These are phyloP conservation scores for Spizellomyces punctatus DNA, from an alignment of 192 early-diverging fungal species.

Conservation along the genomic window DNA sequence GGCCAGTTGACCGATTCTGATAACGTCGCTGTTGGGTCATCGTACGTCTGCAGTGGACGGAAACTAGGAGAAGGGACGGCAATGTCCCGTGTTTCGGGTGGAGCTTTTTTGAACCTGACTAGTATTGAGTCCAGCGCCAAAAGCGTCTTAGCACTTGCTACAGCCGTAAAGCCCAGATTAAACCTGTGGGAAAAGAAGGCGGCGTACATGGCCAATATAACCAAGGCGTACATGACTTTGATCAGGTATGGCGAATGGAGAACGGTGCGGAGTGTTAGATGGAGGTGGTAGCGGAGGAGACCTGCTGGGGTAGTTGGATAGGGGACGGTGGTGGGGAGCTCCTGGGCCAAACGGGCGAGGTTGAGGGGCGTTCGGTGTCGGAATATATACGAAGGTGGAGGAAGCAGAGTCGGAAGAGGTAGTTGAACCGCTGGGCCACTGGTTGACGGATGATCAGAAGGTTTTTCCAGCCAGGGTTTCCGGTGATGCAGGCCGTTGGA, in stretches of 20 bases:
- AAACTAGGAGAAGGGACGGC: not conserved
- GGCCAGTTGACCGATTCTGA: constrained; percentile 14
- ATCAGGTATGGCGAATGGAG: constrained; percentile 4
- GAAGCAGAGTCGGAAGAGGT: not conserved
- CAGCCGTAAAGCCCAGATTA: not conserved
- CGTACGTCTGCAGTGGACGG: not conserved
- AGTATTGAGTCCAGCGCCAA: not conserved
- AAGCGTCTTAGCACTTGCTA: constrained; percentile 5
- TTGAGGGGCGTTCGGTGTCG: constrained; percentile 13
- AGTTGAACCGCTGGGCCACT: not conserved
- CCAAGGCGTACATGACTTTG: not conserved
- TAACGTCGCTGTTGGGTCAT: constrained; percentile 9
- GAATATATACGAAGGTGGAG: not conserved
- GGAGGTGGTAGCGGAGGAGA: constrained; percentile 1
- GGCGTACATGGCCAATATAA: not conserved
- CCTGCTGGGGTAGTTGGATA: constrained; percentile 14
- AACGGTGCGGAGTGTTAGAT: not conserved
- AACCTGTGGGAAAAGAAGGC: constrained; percentile 2
- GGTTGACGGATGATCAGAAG: too few species aligned
- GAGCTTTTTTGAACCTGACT: not conserved
- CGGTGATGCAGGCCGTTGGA: not conserved
- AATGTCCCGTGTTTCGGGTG: not conserved
- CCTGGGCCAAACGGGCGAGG: not conserved
- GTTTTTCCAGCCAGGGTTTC: not conserved
- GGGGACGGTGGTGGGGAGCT: not conserved